Conservation (phyloP, 1,284 basidiomycete genomes). For the Neolentinus lepideus region DNA sequence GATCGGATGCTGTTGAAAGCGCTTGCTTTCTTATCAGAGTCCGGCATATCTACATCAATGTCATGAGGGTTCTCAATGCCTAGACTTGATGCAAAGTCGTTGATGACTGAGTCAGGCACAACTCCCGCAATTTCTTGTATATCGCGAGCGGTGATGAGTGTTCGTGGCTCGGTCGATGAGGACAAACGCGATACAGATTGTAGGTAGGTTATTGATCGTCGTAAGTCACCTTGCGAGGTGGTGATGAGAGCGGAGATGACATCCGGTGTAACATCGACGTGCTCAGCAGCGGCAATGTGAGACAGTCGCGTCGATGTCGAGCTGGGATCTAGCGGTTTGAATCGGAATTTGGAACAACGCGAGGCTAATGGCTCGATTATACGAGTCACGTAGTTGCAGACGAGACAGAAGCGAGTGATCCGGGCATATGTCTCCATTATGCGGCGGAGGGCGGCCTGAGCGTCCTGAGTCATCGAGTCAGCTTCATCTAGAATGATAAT, state of each 20-base stretch:
- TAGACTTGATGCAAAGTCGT: slow-evolving; percentile 63
- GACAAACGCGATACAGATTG: slow-evolving; percentile 92
- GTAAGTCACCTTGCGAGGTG: slow-evolving; percentile 88
- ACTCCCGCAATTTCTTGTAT: slow-evolving; percentile 98
- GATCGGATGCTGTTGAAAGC: slow-evolving; percentile 69
- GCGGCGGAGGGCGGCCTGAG: slow-evolving; percentile 89
- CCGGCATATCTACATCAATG: slow-evolving; percentile 27
- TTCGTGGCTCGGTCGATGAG: slow-evolving; percentile 59
- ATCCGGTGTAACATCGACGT: slow-evolving; percentile 37
- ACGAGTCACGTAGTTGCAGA: slow-evolving; percentile 99
- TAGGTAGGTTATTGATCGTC: slow-evolving; percentile 97
- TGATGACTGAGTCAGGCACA: slow-evolving; percentile 74
- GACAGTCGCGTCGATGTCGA: slow-evolving; percentile 76
- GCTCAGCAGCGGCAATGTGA: slow-evolving; percentile 70
- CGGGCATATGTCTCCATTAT: slow-evolving; percentile 99
- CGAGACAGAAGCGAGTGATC: slow-evolving; percentile 96
- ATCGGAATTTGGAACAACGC: slow-evolving; percentile 99
- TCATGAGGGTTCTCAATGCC: slow-evolving; percentile 69
- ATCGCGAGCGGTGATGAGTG: slow-evolving; percentile 64
- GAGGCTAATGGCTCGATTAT: slow-evolving; percentile 99
- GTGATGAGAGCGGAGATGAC: slow-evolving; percentile 72
- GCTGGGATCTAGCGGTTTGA: slow-evolving; percentile 81
- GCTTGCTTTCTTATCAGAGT: slow-evolving; percentile 20
- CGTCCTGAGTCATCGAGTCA: slow-evolving; percentile 99
- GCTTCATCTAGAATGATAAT: slow-evolving; percentile 99